Evolutionary conservation across 305 asterid genomes (phyloP), one percentile per base, ranked within the genome.

Genomic region (Galium porrigens): DNA sequence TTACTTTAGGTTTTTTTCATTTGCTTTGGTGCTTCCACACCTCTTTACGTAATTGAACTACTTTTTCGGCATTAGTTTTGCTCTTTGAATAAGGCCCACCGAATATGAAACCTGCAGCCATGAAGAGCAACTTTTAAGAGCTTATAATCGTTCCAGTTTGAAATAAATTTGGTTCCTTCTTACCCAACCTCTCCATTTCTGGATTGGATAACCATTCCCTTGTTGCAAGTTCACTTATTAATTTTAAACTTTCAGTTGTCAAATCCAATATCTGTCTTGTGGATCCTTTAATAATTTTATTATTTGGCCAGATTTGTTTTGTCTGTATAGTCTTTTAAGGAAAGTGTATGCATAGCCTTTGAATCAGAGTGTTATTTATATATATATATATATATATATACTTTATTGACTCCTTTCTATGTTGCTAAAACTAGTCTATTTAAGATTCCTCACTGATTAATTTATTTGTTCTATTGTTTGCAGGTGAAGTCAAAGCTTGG

Each of bases 401-500:
- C 3, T 5, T 17, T 37, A 3, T 5, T 4, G 3, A 9, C 4
- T 61, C 51, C 51, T 32, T 29, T 63, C 22, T 42, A 22, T 27
- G 33, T 44, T 48, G 18, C 15, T 4, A 30, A 61, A 25, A 54
- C 34, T 44, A 44, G 12, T 25, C 29, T 42, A 1, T 49, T 18
- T 2, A 3, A 46, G 36, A 18, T 17, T 58, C 29, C 65, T 25
- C 12, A 9, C 12, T 14, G 46, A 42, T 46, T 14, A 15, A 8
- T 46, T 6, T 30, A 61, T 46, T 1, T 0, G 25, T 14, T n/a
- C 10, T 48, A 3, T 44, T 61, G n/a, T 39, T 68, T 72, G 29
- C 78, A 92, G 97, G 89, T 92, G 64, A 92, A 89, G 76, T 92
- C 99, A 5, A 89, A 92, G 76, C 86, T 84, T 59, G 81, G 73